Percentiles rank a stretch among this genome's conserved stretches.
phyloP scores from a whole-genome alignment of 1,284 basidiomycete genomes.

The Mycena sp. region DNA sequence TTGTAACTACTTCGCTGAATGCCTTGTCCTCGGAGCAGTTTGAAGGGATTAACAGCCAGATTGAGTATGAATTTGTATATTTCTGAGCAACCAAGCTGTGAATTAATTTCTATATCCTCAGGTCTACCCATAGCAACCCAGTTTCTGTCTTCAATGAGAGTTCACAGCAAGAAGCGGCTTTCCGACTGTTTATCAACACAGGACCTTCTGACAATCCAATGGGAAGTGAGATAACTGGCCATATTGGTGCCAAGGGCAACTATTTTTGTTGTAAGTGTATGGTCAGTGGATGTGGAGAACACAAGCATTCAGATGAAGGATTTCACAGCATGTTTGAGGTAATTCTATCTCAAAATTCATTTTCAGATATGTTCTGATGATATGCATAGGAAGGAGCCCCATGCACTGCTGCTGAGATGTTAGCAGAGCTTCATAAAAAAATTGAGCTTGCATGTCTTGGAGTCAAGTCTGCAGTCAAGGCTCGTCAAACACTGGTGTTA shows the following conservation, averaged over 20 bases:
- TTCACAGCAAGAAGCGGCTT: not conserved
- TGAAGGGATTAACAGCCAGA: not conserved
- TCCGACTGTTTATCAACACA: not conserved
- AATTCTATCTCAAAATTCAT: not conserved
- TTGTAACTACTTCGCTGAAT: conserved; percentile 7
- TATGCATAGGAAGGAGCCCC: not conserved
- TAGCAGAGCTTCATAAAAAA: conserved; percentile 6
- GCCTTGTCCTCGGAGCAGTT: conserved; percentile 1
- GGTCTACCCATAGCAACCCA: not conserved
- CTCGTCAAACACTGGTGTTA: conserved; percentile 42
- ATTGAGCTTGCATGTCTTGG: too few relatives aligned
- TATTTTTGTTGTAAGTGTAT: conserved; percentile 17
- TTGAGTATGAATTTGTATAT: not conserved
- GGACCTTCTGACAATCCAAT: conserved; percentile 21
- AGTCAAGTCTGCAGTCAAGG: too few relatives aligned
- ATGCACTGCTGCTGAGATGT: conserved; percentile 14
- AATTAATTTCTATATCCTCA: not conserved
- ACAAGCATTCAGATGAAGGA: conserved; percentile 22
- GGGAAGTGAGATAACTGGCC: conserved; percentile 11
- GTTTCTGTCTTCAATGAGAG: not conserved
- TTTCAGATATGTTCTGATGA: not conserved
- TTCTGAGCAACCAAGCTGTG: not conserved
- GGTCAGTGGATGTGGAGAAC: conserved; percentile 31
- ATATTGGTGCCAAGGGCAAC: conserved; percentile 16
- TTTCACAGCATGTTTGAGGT: conserved; percentile 21